Base-by-base conservation (phyloP, 2,329 filamentous ascomycete genomes). In the Byssothecium circinans region DNA sequence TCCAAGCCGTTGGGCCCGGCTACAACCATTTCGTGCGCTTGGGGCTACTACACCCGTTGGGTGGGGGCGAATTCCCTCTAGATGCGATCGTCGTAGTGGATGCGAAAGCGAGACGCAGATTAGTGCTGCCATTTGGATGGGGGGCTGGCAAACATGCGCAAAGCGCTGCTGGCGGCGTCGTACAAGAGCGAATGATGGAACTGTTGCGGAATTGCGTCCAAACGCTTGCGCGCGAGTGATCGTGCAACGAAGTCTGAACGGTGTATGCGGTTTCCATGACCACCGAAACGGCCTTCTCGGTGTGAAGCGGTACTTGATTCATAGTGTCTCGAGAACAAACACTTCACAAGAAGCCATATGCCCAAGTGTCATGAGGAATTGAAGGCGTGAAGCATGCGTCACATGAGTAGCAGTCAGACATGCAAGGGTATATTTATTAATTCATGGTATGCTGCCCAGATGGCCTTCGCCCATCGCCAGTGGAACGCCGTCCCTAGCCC, bases 61-160 rank as follows among this genome's bases (percentile, higher is more conserved):
- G 74, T 33, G 74, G 73, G 43, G 74, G 74, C 2, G 70, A 72
- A 36, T 60, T 66, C 18, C 72, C 72, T 2, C 56, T 77, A 10
- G 74, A 76, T 50, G 73, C 74, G 4, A 59, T 77, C n/a, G 73
- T 75, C 4, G 68, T 76, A 2, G 47, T 76, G 2, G 74, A 77
- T 50, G 52, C 50, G 4, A 56, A 56, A 11, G 67, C 67, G 1
- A 60, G 67, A 30, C 60, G 72, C 18, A 65, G 74, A 41, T 57
- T 76, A 43, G 65, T 75, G 11, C 52, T 77, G 39, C 74, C 74
- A 1, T 72, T 76, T 50, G 74, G 74, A 2, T 76, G 74, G 74
- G 74, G 74, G 12, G 71, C 69, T 20, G 71, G 71, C 4, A 62
- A 62, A 33, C 68, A 71, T 50, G 68, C 60, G 15, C 56, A 36